Evolutionary conservation across 2,329 filamentous ascomycete genomes (phyloP), one percentile per base, ranked within the genome.

Genomic region (Zarea fungicola): DNA sequence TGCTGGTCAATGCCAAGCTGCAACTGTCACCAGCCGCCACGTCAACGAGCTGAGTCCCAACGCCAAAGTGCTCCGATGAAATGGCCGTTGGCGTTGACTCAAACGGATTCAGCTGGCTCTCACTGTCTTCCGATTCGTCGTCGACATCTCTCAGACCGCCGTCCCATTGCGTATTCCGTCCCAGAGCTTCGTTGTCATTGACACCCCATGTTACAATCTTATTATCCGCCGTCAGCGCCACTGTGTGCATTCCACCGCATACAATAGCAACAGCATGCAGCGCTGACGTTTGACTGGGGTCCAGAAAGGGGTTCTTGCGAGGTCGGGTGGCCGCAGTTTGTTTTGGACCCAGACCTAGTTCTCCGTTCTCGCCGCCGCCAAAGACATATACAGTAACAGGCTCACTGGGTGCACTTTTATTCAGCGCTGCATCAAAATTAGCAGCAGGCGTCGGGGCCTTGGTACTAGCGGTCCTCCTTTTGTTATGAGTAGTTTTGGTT

Each of bases 201-300:
- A 90, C 86, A 51, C 87, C 87, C 87, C 87, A 92, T 16, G 85
- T 89, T 35, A 88, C 70, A 56, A 91, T 84, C 65, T 81, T 81
- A 70, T 88, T 87, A 65, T 90, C 82, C 56, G 80, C 74, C 35
- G 87, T 90, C 42, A 91, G 69, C 1, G 83, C 86, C 52, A 85
- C 71, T 42, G 76, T 80, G 67, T 91, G 87, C 85, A 90, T 89
- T 49, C 85, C 86, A 45, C 87, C 87, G 46, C 81, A 78, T 44
- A 83, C 81, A 44, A 90, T n/a, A n/a, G n/a, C n/a, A n/a, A n/a
- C n/a, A n/a, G n/a, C 34, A n/a, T 32, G 31, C 31, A 32, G 31
- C 3, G 31, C 9, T 6, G 31, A n/a, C 3, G n/a, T 11, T 11
- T 32, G 8, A 16, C 9, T 28, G 6, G 54, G 53, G 37, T 59